These are phyloP conservation scores for sweet orange (Citrus sinensis) DNA, from an alignment of 345 rosid genomes.

Conservation along the genomic window DVS_A1.0 CM039166.1:8297001-8297500, in stretches of 20 bases:
- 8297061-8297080: not conserved
- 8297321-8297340: not conserved
- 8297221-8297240: not conserved
- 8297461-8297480: not conserved
- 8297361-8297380: not conserved
- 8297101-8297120: not conserved
- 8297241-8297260: not conserved
- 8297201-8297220: not conserved
- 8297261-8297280: not conserved
- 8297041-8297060: not conserved
- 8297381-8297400: not conserved
- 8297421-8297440: not conserved
- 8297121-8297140: not conserved
- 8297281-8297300: not conserved
- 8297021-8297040: not conserved
- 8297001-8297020: not conserved
- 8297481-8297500: not conserved
- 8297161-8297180: not conserved
- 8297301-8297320: not conserved
- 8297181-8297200: not conserved
- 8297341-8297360: not conserved
- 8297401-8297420: constrained; percentile 1
- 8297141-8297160: not conserved
- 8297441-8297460: not conserved
- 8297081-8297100: not conserved